Percentiles rank a stretch among this genome's conserved stretches.
Conservation (phyloP, 495 filamentous ascomycete species). For the Aspergillus incahuasiensis region DNA sequence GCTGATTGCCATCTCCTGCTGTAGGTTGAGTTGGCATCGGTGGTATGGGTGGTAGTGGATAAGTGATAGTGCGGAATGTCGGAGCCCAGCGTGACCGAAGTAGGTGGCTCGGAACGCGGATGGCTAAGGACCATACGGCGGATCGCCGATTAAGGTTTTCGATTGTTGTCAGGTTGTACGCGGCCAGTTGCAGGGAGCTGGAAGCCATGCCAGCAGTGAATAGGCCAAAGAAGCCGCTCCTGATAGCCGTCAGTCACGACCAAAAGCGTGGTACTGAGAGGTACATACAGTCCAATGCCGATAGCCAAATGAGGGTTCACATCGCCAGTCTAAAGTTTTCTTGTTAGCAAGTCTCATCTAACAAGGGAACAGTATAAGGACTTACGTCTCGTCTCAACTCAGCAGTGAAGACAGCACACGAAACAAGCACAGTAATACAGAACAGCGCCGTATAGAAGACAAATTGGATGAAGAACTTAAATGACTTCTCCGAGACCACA, state of each 20-base stretch:
- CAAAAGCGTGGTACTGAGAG: background rate
- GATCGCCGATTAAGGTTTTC: constrained; percentile 62
- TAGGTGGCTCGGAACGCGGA: constrained; percentile 58
- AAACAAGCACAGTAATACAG: constrained; percentile 58
- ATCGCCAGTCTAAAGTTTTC: constrained; percentile 26
- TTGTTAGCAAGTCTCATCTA: too few species aligned
- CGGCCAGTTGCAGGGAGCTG: constrained; percentile 63
- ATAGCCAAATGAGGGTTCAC: constrained; percentile 51
- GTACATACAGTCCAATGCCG: constrained; percentile 51
- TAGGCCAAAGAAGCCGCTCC: constrained; percentile 63
- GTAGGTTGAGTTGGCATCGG: constrained; percentile 5
- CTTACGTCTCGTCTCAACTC: constrained; percentile 40
- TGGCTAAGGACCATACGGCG: constrained; percentile 67
- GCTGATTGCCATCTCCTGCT: constrained; percentile 3
- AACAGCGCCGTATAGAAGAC: constrained; percentile 64
- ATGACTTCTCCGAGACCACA: constrained; percentile 75
- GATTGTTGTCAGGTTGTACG: constrained; percentile 73
- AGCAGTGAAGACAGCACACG: constrained; percentile 52
- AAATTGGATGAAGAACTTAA: constrained; percentile 90
- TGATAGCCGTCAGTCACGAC: constrained; percentile 15
- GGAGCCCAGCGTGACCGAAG: constrained; percentile 39
- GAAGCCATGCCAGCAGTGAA: constrained; percentile 71
- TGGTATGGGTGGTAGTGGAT: constrained; percentile 27
- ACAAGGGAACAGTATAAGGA: too few species aligned
- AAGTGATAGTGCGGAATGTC: constrained; percentile 45